phyloP scores from a whole-genome alignment of 2,329 filamentous ascomycete genomes.

The Camillea tinctor region DNA sequence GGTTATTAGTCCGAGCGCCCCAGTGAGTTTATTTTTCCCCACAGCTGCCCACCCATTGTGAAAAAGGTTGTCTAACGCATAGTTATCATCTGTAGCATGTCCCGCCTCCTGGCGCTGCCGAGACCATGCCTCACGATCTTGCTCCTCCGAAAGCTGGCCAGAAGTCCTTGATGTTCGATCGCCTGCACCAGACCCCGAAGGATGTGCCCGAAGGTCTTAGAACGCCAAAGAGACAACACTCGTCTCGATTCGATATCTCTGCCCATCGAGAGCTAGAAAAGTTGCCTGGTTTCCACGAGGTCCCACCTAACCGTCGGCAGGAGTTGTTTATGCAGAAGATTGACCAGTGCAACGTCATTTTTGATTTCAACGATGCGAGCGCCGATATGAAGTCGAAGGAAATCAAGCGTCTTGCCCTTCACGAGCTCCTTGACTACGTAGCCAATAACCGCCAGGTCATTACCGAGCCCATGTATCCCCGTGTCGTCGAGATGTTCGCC shows the following conservation, averaged over 20 bases:
- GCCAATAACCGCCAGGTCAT: constrained; percentile 98
- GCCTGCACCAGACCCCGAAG: constrained; percentile 89
- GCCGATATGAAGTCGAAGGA: constrained; percentile 99
- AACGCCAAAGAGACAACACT: constrained; percentile 95
- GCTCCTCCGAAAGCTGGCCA: constrained; percentile 88
- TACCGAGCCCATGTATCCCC: constrained; percentile 97
- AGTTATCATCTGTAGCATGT: constrained; percentile 62
- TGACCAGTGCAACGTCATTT: constrained; percentile 99
- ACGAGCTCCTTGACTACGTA: constrained; percentile 96
- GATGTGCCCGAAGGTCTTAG: constrained; percentile 94
- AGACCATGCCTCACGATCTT: constrained; percentile 97
- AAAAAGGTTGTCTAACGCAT: background rate
- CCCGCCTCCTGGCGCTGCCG: constrained; percentile 86
- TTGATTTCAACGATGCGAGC: constrained; percentile 98
- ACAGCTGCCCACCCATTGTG: constrained; percentile 2
- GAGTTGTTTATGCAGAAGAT: constrained; percentile 99
- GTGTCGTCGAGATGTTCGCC: constrained; percentile 98
- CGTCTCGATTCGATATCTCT: constrained; percentile 96
- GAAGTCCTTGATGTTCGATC: constrained; percentile 86
- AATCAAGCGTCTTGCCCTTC: constrained; percentile 93
- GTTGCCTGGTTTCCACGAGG: constrained; percentile 95
- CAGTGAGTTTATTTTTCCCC: constrained; percentile 56
- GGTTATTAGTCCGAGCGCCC: constrained; percentile 90
- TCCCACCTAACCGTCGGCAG: constrained; percentile 88
- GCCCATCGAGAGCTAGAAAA: constrained; percentile 96